Conservation (phyloP, 1,139 yeast genomes). For the Hansenula anomala region DNA sequence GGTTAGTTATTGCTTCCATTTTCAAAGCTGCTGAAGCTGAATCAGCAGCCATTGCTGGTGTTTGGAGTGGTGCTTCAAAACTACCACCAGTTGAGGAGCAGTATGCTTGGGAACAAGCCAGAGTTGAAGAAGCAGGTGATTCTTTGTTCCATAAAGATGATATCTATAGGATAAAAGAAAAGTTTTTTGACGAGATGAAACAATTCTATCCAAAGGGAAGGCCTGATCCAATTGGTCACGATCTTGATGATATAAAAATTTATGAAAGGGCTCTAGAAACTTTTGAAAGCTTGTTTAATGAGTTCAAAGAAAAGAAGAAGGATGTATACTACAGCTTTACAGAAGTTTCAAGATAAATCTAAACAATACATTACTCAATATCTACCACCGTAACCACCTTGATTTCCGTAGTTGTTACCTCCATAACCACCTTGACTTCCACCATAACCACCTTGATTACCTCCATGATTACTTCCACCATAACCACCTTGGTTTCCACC, state of each 20-base stretch:
- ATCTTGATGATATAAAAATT: conserved; percentile 14
- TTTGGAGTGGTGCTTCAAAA: conserved; percentile 4
- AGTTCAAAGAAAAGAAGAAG: conserved; percentile 11
- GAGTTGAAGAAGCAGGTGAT: conserved; percentile 12
- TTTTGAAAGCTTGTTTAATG: conserved; percentile 16
- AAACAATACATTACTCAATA: no score
- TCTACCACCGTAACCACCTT: conserved; percentile 6
- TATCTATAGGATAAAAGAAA: conserved; percentile 19
- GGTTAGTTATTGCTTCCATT: conserved; percentile 6
- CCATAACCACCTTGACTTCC: not conserved
- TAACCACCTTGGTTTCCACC: not conserved
- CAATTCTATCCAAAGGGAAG: conserved; percentile 27
- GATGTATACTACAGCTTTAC: conserved; percentile 4
- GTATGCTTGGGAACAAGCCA: not conserved
- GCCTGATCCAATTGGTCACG: conserved; percentile 20
- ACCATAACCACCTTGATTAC: conserved; percentile 7
- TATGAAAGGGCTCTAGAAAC: conserved; percentile 13
- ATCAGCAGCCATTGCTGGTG: conserved; percentile 17
- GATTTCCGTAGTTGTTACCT: conserved; percentile 3
- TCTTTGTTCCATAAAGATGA: conserved; percentile 25
- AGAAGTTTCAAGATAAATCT: no score
- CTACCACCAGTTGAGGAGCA: not conserved
- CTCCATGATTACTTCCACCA: conserved; percentile 4
- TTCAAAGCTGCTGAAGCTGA: conserved; percentile 13
- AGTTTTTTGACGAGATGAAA: conserved; percentile 23